Percentiles rank a stretch among this genome's conserved stretches.
Conservation (phyloP, 2,329 filamentous ascomycete species). For the Aspergillus eucalypticola region DNA sequence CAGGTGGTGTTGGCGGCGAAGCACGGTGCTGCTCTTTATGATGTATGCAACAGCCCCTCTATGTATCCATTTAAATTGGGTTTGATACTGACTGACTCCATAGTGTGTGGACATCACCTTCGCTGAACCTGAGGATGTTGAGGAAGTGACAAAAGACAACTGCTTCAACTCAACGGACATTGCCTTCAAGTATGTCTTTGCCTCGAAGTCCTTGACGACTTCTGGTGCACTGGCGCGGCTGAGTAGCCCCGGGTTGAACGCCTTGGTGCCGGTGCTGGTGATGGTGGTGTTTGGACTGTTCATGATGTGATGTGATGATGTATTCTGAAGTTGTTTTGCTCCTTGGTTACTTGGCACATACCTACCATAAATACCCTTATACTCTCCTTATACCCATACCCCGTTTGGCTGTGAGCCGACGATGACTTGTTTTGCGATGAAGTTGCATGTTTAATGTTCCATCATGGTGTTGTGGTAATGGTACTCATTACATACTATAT, state of each 20-base stretch:
- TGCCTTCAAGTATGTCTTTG: slow-evolving; percentile 73
- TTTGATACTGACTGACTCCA: slow-evolving; percentile 47
- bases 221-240: slow-evolving; percentile 26
- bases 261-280: slow-evolving; percentile 30
- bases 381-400: background rate
- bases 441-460: too few relatives aligned
- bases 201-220: slow-evolving; percentile 29
- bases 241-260: slow-evolving; percentile 17
- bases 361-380: background rate
- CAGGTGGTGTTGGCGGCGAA: slow-evolving; percentile 81
- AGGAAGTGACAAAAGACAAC: slow-evolving; percentile 74
- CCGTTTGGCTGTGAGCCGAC: too few relatives aligned
- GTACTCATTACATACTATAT: background rate
- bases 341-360: background rate
- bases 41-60: slow-evolving; percentile 51
- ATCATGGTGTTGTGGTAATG: too few relatives aligned
- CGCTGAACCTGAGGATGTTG: slow-evolving; percentile 74
- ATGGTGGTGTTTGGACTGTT: slow-evolving; percentile 17
- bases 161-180: slow-evolving; percentile 86
- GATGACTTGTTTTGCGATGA: too few relatives aligned
- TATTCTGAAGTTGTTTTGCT: background rate
- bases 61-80: too few relatives aligned
- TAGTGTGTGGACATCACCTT: slow-evolving; percentile 96
- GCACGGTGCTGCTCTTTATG: slow-evolving; percentile 81
- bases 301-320: background rate